Evolutionary conservation across 164 flowering plant genomes (phyloP), one percentile per base, ranked within the genome.

Genomic region (Nymphaea thermarum): DNA sequence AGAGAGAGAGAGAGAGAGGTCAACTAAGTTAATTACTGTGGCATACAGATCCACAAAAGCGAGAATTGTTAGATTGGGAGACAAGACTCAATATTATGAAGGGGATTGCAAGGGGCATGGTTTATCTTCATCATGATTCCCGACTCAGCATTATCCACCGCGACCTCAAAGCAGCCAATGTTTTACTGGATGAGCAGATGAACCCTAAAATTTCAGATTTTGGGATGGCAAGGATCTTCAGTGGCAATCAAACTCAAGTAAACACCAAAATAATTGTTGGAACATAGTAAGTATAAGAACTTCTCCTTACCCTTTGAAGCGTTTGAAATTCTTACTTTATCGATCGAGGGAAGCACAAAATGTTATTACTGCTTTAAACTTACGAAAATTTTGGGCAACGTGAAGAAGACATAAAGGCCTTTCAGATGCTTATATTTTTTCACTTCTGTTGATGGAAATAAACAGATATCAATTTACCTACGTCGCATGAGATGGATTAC

Each of bases 51-150:
- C 74, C 74, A n/a, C 60, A 5, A 1, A 77, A 63, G 41, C 57
- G 67, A 2, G 18, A 51, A 42, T 7, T 15, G 2, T 70, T 78
- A 66, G 76, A 73, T 44, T 81, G 84, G 84, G 18, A 18, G 18
- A 77, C 4, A 10, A 66, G 82, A n/a, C 51, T 43, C 61, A 75
- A 75, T 25, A 75, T 81, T 60, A 75, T 78, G 10, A 60, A 4
- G 42, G 82, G 77, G 2, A 66, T 73, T 62, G 72, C 73, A 7
- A 63, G 68, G 43, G 85, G 85, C 25, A 68, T 80, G 5, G 77
- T 76, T 7, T 80, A 82, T 73, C 80, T 82, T 59, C 83, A 82
- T 47, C 76, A 75, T 45, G 81, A 82, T 36, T 80, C 83, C 5
- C 67, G 76, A 41, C 66, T 76, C 4, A 71, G 44, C 18, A 72